phyloP scores from a whole-genome alignment of 73 alveolate species.

The Loxodes magnus region DNA sequence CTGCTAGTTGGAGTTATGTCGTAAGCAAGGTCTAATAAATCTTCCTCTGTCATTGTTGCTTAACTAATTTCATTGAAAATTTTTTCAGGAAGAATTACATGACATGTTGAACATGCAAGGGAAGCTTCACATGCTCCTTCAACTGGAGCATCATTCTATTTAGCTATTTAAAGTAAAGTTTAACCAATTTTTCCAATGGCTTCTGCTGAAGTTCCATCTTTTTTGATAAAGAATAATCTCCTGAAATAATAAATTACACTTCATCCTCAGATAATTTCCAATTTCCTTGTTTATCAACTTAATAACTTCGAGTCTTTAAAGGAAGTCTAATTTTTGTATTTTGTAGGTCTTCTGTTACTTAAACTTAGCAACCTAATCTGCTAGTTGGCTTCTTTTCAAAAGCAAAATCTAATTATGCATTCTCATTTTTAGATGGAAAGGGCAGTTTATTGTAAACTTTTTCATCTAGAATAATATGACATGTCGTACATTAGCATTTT shows the following conservation, averaged over 20 bases:
- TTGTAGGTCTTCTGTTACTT: slow-evolving; percentile 41
- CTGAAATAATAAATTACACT: not conserved
- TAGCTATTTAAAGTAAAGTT: slow-evolving; percentile 55
- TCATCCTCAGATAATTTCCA: no score
- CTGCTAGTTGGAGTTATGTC: slow-evolving; percentile 74
- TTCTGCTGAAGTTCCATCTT: slow-evolving; percentile 33
- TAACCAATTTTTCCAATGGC: slow-evolving; percentile 54
- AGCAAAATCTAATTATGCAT: slow-evolving; percentile 74
- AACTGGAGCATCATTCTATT: slow-evolving; percentile 48
- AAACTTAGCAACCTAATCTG: slow-evolving; percentile 70
- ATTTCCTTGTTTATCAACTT: no score
- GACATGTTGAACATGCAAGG: slow-evolving; percentile 82
- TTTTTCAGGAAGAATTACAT: slow-evolving; percentile 49
- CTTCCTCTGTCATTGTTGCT: slow-evolving; percentile 74
- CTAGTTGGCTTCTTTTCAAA: slow-evolving; percentile 70
- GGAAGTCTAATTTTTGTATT: slow-evolving; percentile 55
- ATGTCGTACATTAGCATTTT: slow-evolving; percentile 69
- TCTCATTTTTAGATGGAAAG: slow-evolving; percentile 61
- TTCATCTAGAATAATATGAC: slow-evolving; percentile 64
- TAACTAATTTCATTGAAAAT: slow-evolving; percentile 38
- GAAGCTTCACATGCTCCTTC: slow-evolving; percentile 84
- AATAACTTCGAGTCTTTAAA: slow-evolving; percentile 46
- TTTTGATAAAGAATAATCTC: slow-evolving; percentile 3
- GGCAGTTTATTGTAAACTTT: slow-evolving; percentile 39
- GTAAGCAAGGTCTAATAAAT: slow-evolving; percentile 71